Evolutionary conservation across 192 early-diverging fungal genomes (phyloP).

Genomic region (Podila minutissima): DNA sequence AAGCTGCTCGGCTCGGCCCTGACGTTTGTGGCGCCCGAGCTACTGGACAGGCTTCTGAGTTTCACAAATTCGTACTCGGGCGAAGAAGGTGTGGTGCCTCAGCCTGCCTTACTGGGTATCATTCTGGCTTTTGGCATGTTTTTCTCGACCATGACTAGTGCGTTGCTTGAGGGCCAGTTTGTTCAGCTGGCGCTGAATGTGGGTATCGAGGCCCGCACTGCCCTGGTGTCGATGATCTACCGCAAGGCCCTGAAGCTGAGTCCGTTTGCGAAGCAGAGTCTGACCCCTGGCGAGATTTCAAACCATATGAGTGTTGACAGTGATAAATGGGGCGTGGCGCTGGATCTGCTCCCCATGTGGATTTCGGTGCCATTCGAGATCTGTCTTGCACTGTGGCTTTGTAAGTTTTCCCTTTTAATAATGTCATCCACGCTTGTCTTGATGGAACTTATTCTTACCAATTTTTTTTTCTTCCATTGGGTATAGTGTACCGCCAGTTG

Average conservation of each 20-base stretch:
- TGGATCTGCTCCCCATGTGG: background rate
- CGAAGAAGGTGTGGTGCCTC: background rate
- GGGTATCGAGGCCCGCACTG: constrained; percentile 73
- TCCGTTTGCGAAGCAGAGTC: constrained; percentile 34
- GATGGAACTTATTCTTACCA: background rate
- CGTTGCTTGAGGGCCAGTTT: background rate
- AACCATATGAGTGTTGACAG: constrained; percentile 2
- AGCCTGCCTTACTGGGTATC: background rate
- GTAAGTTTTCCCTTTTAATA: background rate
- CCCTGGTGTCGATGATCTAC: constrained; percentile 79
- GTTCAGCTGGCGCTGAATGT: constrained; percentile 52
- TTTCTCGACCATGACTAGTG: background rate
- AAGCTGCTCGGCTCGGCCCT: background rate
- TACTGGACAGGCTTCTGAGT: background rate
- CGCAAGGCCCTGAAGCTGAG: constrained; percentile 81
- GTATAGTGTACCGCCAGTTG: constrained; percentile 3
- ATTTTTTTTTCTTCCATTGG: background rate
- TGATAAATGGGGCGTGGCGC: background rate
- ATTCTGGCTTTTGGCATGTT: constrained; percentile 9
- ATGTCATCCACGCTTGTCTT: background rate
- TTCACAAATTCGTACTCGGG: background rate
- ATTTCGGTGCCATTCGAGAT: background rate
- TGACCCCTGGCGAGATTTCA: constrained; percentile 10
- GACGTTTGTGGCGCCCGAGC: constrained; percentile 5
- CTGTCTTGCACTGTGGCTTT: constrained; percentile 4